These are phyloP conservation scores for Alternaria angustiovoidea DNA, from an alignment of 2,329 filamentous ascomycete genomes.

Conservation along the genomic window DNA sequence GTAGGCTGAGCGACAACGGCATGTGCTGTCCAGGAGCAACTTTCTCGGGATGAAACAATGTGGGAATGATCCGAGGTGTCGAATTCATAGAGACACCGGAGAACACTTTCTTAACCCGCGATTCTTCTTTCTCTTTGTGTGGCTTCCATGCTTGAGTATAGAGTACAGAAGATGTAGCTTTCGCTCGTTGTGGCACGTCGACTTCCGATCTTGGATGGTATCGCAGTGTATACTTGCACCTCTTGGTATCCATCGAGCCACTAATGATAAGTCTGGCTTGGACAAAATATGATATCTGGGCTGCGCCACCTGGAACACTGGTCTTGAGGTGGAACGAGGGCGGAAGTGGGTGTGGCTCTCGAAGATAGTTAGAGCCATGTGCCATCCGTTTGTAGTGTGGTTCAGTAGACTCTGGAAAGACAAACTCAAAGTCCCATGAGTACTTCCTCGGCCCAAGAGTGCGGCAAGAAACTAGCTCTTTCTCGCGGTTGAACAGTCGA, in stretches of 20 bases:
- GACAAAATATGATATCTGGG: slow-evolving; percentile 42
- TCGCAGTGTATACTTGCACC: slow-evolving; percentile 33
- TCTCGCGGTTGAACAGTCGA: slow-evolving; percentile 41
- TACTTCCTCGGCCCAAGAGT: slow-evolving; percentile 38
- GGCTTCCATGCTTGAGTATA: slow-evolving; percentile 43
- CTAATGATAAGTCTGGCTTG: slow-evolving; percentile 34
- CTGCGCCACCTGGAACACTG: slow-evolving; percentile 36
- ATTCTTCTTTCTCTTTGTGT: slow-evolving; percentile 19
- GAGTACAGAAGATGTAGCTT: slow-evolving; percentile 33
- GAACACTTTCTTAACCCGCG: slow-evolving; percentile 33
- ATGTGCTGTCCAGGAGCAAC: slow-evolving; percentile 46
- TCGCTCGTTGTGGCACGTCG: slow-evolving; percentile 24
- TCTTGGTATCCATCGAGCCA: slow-evolving; percentile 23
- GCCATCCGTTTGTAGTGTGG: slow-evolving; percentile 36
- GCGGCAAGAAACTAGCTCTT: slow-evolving; percentile 28
- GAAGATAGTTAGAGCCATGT: slow-evolving; percentile 40
- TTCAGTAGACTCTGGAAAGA: slow-evolving; percentile 43
- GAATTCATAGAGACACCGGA: slow-evolving; percentile 25
- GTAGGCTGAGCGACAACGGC: slow-evolving; percentile 36
- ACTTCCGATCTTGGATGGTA: slow-evolving; percentile 35
- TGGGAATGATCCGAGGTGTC: slow-evolving; percentile 41
- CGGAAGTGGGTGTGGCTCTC: slow-evolving; percentile 44
- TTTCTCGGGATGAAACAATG: slow-evolving; percentile 36
- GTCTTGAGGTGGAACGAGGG: slow-evolving; percentile 43
- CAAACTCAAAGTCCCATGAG: slow-evolving; percentile 48